Evolutionary conservation across 805 yeast species (phyloP), one percentile per base, ranked within the genome.

Genomic region (Lipomyces chichibuensis): DNA sequence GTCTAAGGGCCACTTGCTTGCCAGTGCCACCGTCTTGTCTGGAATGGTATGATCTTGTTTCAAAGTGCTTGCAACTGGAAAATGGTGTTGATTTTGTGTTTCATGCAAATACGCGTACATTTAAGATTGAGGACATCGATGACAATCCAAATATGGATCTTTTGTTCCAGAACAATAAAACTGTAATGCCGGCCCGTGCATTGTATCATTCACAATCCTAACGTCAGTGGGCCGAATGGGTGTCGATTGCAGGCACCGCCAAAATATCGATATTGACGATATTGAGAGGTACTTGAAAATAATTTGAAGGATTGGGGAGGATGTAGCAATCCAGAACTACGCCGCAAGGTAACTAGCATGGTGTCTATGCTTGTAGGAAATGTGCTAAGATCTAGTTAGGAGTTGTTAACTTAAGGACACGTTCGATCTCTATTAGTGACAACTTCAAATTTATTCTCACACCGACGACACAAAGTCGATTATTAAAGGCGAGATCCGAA

Each of bases 181-280:
- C 71, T 4, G 70, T 64, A n/a, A 59, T 59, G 5, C 32, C n/a
- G 5, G 20, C 23, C 55, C 14, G 32, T 20, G 27, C n/a, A 1
- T 23, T 37, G 57, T 61, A 35, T 61, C 54, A 33, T 51, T 32
- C 33, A 13, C 3, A 13, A 11, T 7, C 17, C 33, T 25, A 23
- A 25, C 17, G n/a, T 9, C 17, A 23, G n/a, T 46, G 63, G 69
- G 70, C 65, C 23, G 71, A 67, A 53, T 67, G 71, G 71, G 71
- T 62, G 13, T 67, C 71, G 2, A 35, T 67, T 23, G 63, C 68
- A 2, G 69, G 71, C 23, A 58, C 39, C 0, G 71, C 71, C 9
- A 65, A 60, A n/a, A 20, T 67, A 33, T 43, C 62, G 71, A 65
- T 43, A 49, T 60, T 2, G 69, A 65, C 1, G 64, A 32, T 11